Conservation (phyloP, 305 asterid genomes). For the Stenogyne calaminthoides region DNA sequence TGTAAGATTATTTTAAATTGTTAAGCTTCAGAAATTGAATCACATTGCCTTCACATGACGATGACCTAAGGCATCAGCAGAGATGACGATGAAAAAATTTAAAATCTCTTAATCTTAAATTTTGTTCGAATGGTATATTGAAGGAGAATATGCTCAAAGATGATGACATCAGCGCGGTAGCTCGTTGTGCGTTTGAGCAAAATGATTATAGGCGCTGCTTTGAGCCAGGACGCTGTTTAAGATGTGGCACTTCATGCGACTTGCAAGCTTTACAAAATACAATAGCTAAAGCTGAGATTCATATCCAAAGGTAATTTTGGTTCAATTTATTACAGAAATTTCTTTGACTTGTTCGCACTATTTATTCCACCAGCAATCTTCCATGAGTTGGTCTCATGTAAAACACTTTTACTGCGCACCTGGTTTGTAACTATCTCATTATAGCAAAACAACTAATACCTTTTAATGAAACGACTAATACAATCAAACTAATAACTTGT, state of each 20-base stretch:
- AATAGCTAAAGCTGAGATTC: slow-evolving; percentile 49
- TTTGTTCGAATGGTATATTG: slow-evolving; percentile 22
- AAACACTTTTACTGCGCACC: no score
- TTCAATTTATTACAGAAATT: slow-evolving; percentile 7
- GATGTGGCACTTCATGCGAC: slow-evolving; percentile 64
- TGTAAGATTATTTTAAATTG: slow-evolving; percentile 3
- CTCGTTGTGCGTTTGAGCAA: slow-evolving; percentile 42
- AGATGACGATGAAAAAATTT: not conserved
- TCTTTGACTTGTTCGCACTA: not conserved
- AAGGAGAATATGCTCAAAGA: slow-evolving; percentile 43
- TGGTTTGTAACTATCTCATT: no score
- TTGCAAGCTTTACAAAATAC: slow-evolving; percentile 52
- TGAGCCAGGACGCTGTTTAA: slow-evolving; percentile 65
- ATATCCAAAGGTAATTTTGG: slow-evolving; percentile 52
- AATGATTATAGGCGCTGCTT: slow-evolving; percentile 36
- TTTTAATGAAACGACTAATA: no score
- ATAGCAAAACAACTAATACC: no score
- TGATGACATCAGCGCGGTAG: slow-evolving; percentile 43
- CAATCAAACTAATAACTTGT: no score
- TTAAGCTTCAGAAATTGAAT: slow-evolving; percentile 8
- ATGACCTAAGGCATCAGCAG: slow-evolving; percentile 16
- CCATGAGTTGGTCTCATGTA: no score
- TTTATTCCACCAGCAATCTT: no score
- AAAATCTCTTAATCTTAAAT: slow-evolving; percentile 7
- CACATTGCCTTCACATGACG: slow-evolving; percentile 17